Conservation (phyloP, 495 filamentous ascomycete species). For the Penicillium manginii region DNA sequence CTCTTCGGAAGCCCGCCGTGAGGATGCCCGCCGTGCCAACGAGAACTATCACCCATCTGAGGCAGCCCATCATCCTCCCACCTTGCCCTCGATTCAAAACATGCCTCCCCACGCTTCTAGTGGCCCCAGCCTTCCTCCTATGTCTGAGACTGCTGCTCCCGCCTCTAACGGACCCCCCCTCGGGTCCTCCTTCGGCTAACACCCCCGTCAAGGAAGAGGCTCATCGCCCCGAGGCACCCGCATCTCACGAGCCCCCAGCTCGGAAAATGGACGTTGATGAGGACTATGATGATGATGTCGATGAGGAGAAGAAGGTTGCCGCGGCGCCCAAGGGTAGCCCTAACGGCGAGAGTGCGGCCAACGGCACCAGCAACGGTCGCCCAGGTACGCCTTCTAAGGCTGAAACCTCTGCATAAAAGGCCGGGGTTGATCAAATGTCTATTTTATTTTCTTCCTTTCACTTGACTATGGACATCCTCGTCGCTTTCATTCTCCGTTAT, state of each 20-base stretch:
- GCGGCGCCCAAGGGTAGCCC: conserved; percentile 46
- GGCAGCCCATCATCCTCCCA: conserved; percentile 82
- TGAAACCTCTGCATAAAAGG: conserved; percentile 38
- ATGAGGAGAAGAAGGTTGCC: conserved; percentile 73
- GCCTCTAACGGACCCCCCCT: conserved; percentile 61
- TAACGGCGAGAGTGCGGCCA: conserved; percentile 38
- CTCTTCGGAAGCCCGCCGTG: conserved; percentile 74
- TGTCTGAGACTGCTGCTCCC: conserved; percentile 56
- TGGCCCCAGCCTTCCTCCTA: conserved; percentile 57
- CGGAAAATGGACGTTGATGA: conserved; percentile 98
- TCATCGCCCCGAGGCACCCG: conserved; percentile 56
- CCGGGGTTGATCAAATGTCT: neutral
- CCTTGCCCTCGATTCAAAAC: conserved; percentile 71
- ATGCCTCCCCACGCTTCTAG: conserved; percentile 61
- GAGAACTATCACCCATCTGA: conserved; percentile 89
- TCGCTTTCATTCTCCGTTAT: conserved; percentile 16
- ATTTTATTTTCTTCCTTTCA: conserved; percentile 3
- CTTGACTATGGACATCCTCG: conserved; percentile 3
- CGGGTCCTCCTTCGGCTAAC: conserved; percentile 49
- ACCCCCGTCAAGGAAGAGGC: conserved; percentile 51
- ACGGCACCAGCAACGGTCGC: conserved; percentile 33
- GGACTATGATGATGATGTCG: conserved; percentile 87
- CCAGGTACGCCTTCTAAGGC: conserved; percentile 39
- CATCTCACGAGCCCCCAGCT: conserved; percentile 78
- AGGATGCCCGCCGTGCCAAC: conserved; percentile 70